phyloP scores from a whole-genome alignment of 139 green algal genomes.

The Zygnema cylindricum region DNA sequence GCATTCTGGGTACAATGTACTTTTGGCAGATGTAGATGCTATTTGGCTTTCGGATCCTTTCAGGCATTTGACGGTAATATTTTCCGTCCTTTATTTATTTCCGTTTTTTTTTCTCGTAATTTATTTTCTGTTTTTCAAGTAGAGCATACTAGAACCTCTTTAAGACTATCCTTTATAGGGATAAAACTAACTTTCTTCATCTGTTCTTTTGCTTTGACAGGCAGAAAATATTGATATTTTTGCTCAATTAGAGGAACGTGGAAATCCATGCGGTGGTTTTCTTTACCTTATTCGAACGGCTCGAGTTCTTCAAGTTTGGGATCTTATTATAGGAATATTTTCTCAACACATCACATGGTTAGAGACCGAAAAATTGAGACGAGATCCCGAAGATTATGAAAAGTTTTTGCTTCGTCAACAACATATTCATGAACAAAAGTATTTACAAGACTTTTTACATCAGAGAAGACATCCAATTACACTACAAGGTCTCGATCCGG shows the following conservation, averaged over 20 bases:
- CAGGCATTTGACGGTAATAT: constrained; percentile 9
- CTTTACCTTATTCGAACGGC: constrained; percentile 28
- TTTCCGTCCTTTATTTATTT: too few species aligned
- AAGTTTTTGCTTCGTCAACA: constrained; percentile 17
- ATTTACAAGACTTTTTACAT: constrained; percentile 20
- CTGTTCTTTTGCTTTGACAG: background rate
- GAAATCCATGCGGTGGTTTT: constrained; percentile 34
- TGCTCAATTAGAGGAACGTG: constrained; percentile 31
- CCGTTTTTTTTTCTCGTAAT: too few species aligned
- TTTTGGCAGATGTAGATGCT: constrained; percentile 37
- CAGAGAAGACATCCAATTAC: background rate
- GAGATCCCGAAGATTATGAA: constrained; percentile 2
- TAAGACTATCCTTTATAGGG: too few species aligned
- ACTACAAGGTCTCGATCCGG: constrained; percentile 31
- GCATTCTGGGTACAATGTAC: constrained; percentile 37
- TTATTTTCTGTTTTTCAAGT: too few species aligned
- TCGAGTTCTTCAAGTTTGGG: constrained; percentile 8
- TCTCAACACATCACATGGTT: constrained; percentile 32
- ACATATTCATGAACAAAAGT: constrained; percentile 49
- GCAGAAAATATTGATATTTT: constrained; percentile 8
- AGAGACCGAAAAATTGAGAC: background rate
- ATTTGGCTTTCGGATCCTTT: constrained; percentile 44
- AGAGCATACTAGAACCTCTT: too few species aligned
- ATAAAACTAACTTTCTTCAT: too few species aligned
- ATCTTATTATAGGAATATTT: constrained; percentile 23